These are phyloP conservation scores for Pulveroboletus ravenelii DNA, from an alignment of 768 basidiomycete species.

Conservation along the genomic window DNA sequence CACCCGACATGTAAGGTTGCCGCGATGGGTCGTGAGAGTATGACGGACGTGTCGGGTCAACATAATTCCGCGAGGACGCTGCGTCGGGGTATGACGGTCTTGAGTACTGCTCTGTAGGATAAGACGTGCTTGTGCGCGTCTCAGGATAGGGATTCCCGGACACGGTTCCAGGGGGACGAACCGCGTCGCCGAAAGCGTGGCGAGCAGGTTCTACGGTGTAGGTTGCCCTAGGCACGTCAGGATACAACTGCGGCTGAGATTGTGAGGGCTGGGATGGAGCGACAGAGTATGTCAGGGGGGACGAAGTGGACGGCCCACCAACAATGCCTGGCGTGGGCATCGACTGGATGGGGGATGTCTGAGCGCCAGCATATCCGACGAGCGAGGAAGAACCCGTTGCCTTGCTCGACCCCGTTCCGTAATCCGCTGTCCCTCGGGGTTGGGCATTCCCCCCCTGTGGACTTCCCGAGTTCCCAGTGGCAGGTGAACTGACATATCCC, in stretches of 20 bases:
- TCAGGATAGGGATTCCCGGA: slow-evolving; percentile 31
- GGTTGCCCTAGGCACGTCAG: slow-evolving; percentile 19
- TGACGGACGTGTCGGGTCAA: slow-evolving; percentile 19
- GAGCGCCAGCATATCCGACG: slow-evolving; percentile 19
- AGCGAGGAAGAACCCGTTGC: slow-evolving; percentile 22
- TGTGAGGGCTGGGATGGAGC: slow-evolving; percentile 18
- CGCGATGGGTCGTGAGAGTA: slow-evolving; percentile 24
- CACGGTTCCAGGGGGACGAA: slow-evolving; percentile 13
- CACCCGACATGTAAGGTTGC: slow-evolving; percentile 24
- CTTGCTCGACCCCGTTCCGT: slow-evolving; percentile 19
- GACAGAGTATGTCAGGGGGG: slow-evolving; percentile 23
- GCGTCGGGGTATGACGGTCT: slow-evolving; percentile 24
- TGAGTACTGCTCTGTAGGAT: slow-evolving; percentile 21
- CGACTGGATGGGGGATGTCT: slow-evolving; percentile 22
- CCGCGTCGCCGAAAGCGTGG: slow-evolving; percentile 20
- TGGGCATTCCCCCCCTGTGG: slow-evolving; percentile 34
- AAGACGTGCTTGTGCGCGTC: slow-evolving; percentile 17
- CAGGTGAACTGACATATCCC: slow-evolving; percentile 47
- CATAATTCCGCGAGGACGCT: slow-evolving; percentile 22
- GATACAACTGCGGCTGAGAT: slow-evolving; percentile 24
- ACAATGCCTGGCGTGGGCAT: slow-evolving; percentile 16
- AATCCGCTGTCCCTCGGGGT: slow-evolving; percentile 25
- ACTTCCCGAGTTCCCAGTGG: slow-evolving; percentile 55
- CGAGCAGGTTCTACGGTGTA: slow-evolving; percentile 21
- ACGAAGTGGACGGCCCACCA: slow-evolving; percentile 20